Evolutionary conservation across 1,139 yeast species (phyloP), one percentile per base, ranked within the genome.

Genomic region (Candida neerlandica): DNA sequence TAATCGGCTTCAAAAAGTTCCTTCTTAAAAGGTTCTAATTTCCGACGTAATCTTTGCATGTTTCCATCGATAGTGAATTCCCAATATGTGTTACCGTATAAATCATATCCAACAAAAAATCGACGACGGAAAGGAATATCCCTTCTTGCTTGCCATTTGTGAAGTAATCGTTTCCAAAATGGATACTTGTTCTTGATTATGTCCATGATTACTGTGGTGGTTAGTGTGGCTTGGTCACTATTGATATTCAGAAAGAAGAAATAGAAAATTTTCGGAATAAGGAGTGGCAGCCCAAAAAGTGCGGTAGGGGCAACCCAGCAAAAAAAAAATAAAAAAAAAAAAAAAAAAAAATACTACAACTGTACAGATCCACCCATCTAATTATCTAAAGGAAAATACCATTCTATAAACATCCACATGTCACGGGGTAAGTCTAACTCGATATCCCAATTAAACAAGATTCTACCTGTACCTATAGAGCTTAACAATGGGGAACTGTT

Each of bases 81-180:
- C 96, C 96, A 89, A 66, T 85, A 89, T 2, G 94, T 84, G 63
- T 89, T 89, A 4, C 95, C 96, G 44, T 83, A 84, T 16, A 89
- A 72, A 61, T 89, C 96, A 62, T 87, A 88, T 9, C 96, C 83
- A n/a, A 81, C 67, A 54, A 82, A 82, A 58, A 78, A 82, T 60
- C 69, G 71, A 52, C 70, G 72, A 48, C 89, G 77, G 65, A 86
- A 83, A 0, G 96, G 96, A 5, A 88, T 76, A 47, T 73, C 80
- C 39, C 86, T 67, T 9, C 86, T 67, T 0, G 91, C 75, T 58
- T 79, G 80, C 81, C 85, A 88, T 58, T 71, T 73, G 64, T 80
- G 83, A 52, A 78, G 70, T 1, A 82, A 54, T 51, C 80, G 79
- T 59, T 69, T 75, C 64, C 71, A 66, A 41, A 65, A 64, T 14